Conservation (phyloP, 192 early-diverging fungal genomes). For the Lobosporangium transversale region DNA sequence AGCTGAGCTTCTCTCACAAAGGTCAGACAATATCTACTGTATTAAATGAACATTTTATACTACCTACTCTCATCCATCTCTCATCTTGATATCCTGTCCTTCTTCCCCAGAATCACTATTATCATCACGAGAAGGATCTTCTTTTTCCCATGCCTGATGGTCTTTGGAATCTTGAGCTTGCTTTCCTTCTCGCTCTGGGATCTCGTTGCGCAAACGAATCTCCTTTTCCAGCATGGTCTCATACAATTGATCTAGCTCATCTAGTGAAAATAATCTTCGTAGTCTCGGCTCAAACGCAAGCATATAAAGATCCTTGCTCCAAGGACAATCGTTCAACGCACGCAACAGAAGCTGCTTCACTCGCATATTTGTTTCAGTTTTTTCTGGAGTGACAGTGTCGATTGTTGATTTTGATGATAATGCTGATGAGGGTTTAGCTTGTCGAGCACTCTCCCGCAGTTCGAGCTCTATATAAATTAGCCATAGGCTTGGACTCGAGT, state of each 20-base stretch:
- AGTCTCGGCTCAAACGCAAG: slow-evolving; percentile 43
- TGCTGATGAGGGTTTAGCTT: neutral
- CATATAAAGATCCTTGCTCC: slow-evolving; percentile 48
- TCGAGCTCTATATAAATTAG: slow-evolving; percentile 49
- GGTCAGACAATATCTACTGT: neutral
- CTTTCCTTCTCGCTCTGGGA: slow-evolving; percentile 20
- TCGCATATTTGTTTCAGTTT: slow-evolving; percentile 5
- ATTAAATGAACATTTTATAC: neutral
- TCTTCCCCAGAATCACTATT: neutral
- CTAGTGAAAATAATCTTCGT: slow-evolving; percentile 21
- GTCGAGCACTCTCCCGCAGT: slow-evolving; percentile 26
- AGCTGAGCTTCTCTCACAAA: neutral
- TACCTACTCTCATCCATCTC: neutral
- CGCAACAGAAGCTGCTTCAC: slow-evolving; percentile 38
- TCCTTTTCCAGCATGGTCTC: slow-evolving; percentile 50
- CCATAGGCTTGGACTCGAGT: slow-evolving; percentile 44
- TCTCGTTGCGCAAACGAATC: slow-evolving; percentile 32
- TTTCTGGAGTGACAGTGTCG: too few relatives aligned
- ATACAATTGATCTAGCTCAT: slow-evolving; percentile 42
- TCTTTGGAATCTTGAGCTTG: neutral
- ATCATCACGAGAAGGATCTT: neutral
- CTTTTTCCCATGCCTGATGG: neutral
- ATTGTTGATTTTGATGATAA: neutral
- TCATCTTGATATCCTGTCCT: neutral
- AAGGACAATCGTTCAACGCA: slow-evolving; percentile 41